Percentiles rank a stretch among this genome's conserved stretches.
Evolutionary conservation across 257 asterid species (phyloP).

Genomic region (Nicotiana knightiana): DNA sequence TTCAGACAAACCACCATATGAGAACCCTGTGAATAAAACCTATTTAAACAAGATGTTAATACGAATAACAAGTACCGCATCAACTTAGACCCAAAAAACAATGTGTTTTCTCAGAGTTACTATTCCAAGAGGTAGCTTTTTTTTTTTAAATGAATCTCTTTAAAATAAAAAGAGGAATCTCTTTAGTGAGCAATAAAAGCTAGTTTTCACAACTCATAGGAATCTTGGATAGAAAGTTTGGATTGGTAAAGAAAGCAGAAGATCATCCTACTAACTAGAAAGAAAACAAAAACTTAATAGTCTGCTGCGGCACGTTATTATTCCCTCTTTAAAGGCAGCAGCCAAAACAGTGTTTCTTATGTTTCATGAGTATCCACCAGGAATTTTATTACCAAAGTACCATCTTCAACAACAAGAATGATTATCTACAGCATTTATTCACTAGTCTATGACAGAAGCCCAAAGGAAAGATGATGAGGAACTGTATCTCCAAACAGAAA

Average conservation of each 20-base stretch:
- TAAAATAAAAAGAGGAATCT: not conserved
- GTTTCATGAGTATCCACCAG: not conserved
- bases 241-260: not conserved
- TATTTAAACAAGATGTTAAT: constrained; percentile 50
- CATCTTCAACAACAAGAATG: not conserved
- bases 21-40: constrained; percentile 93
- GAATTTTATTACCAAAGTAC: not conserved
- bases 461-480: not conserved
- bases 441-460: constrained; percentile 1
- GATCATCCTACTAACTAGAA: not conserved
- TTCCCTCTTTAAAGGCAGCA: not conserved
- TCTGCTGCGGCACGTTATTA: not conserved
- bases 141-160: not conserved
- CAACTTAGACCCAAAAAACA: constrained; percentile 9
- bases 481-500: not conserved
- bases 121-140: not conserved
- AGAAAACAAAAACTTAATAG: not conserved
- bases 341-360: not conserved
- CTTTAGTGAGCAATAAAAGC: not conserved
- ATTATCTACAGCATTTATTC: not conserved
- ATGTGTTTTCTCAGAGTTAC: not conserved
- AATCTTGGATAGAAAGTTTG: not conserved
- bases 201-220: not conserved
- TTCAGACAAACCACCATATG: constrained; percentile 91
- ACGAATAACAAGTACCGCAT: constrained; percentile 18